A percentile compares a stretch with the other conserved stretches of the same genome.
phyloP scores from a whole-genome alignment of 2,329 filamentous ascomycete species.

The Ustulina deusta region DNA sequence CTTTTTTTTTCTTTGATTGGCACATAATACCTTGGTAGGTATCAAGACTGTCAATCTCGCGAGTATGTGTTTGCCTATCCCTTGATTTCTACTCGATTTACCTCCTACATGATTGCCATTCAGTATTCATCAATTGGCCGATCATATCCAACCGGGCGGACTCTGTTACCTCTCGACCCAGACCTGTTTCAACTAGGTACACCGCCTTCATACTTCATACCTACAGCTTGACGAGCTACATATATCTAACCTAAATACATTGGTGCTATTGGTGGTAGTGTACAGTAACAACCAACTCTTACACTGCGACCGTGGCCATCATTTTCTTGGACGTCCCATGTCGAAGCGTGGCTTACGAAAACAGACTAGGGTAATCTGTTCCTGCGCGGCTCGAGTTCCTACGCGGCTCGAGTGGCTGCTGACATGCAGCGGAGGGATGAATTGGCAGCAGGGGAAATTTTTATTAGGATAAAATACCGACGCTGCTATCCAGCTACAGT shows the following conservation, averaged over 20 bases:
- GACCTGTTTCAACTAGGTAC: conserved; percentile 5
- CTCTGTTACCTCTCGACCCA: not conserved
- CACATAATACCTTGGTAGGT: not conserved
- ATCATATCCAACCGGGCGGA: not conserved
- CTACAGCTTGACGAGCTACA: not conserved
- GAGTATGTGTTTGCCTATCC: conserved; percentile 17
- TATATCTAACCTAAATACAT: no score
- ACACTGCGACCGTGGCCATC: not conserved
- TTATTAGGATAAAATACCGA: not conserved
- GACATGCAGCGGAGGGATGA: conserved; percentile 18
- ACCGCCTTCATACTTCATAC: not conserved
- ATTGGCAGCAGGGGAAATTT: not conserved
- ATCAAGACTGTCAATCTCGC: not conserved
- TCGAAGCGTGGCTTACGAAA: not conserved
- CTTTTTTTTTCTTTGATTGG: not conserved
- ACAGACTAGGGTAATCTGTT: conserved; percentile 1
- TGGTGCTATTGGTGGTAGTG: no score
- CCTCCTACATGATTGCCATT: not conserved
- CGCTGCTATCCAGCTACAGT: no score
- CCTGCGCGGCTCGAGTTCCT: conserved; percentile 26
- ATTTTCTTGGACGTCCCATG: not conserved
- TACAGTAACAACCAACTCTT: not conserved
- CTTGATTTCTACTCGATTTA: not conserved
- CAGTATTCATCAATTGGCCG: not conserved
- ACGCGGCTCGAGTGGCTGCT: conserved; percentile 32